Evolutionary conservation across 1,284 basidiomycete species (phyloP).

Genomic region (Neolentinus lepideus): DNA sequence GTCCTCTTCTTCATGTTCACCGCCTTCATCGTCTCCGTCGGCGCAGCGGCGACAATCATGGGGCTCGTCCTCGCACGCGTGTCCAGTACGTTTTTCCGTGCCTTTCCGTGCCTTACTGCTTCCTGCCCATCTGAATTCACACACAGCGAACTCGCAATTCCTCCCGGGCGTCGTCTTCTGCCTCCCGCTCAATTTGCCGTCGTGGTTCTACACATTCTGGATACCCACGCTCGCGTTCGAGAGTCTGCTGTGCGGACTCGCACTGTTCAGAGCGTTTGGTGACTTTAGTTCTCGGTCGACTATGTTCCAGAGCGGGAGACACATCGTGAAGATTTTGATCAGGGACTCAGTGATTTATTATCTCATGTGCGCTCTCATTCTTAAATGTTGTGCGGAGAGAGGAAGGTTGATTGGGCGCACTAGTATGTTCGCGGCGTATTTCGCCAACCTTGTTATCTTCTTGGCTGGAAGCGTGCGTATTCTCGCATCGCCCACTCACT

Average conservation of each 20-base stretch:
- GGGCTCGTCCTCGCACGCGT: conserved; percentile 30
- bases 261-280: conserved; percentile 38
- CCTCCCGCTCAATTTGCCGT: conserved; percentile 27
- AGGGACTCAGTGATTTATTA: conserved; percentile 52
- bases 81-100: conserved; percentile 24
- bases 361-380: conserved; percentile 31
- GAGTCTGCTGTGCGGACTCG: conserved; percentile 40
- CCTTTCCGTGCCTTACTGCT: conserved; percentile 22
- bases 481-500: not conserved
- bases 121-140: not conserved
- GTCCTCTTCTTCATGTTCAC: conserved; percentile 37
- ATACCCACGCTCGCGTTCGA: conserved; percentile 50
- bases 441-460: conserved; percentile 47
- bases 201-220: conserved; percentile 48
- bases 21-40: conserved; percentile 31
- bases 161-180: conserved; percentile 21
- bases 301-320: conserved; percentile 32
- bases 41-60: conserved; percentile 40
- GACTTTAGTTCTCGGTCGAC: conserved; percentile 24
- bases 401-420: not conserved
- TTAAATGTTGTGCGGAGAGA: conserved; percentile 2
- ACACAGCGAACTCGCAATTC: conserved; percentile 3
- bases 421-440: conserved; percentile 49
- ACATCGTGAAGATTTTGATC: conserved; percentile 41
- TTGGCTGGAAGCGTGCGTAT: conserved; percentile 34